Evolutionary conservation across 164 flowering plant species (phyloP), one percentile per base, ranked within the genome.

Genomic region (Saururus chinensis): DNA sequence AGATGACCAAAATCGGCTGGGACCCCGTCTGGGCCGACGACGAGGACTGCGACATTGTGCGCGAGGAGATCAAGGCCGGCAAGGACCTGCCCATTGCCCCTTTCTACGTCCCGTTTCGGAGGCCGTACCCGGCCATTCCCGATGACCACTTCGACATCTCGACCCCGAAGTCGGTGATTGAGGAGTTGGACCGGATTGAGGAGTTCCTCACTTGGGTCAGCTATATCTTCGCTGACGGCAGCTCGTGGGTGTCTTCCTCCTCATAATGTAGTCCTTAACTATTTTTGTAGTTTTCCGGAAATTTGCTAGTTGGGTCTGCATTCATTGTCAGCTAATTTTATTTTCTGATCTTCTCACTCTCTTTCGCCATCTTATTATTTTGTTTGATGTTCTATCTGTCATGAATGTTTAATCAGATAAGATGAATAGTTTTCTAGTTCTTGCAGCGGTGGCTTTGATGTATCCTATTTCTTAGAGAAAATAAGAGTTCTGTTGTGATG

Each of bases 151-250:
- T 53, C 21, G 93, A 92, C 57, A 83, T 92, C 6, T 26, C 65
- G 17, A 78, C 21, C 22, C 85, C 98, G 21, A 82, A 84, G 60
- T 40, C 74, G 0, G 93, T 86, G 11, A 67, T 92, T 24, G 96
- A 89, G 57, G 98, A 92, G 67, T 72, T 92, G 57, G 97, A 92
- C 76, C 74, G 95, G 72, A 86, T 84, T 72, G 97, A 92, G 81
- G 98, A 92, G 82, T 89, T 89, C 66, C 74, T 92, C 48, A 71
- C 22, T 19, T 92, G 98, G 97, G 90, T 77, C 66, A 88, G 98
- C 89, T 89, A 76, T 79, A 79, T 92, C 74, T 92, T 92, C 70
- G 70, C 76, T 4, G 89, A 89, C 72, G 96, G 89, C 11, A 89
- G 90, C 90, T 69, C 92, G 96, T 92, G 74, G 71, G 92, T 81